Conservation (phyloP, 2,329 filamentous ascomycete species). For the Paraphoma sp. region DNA sequence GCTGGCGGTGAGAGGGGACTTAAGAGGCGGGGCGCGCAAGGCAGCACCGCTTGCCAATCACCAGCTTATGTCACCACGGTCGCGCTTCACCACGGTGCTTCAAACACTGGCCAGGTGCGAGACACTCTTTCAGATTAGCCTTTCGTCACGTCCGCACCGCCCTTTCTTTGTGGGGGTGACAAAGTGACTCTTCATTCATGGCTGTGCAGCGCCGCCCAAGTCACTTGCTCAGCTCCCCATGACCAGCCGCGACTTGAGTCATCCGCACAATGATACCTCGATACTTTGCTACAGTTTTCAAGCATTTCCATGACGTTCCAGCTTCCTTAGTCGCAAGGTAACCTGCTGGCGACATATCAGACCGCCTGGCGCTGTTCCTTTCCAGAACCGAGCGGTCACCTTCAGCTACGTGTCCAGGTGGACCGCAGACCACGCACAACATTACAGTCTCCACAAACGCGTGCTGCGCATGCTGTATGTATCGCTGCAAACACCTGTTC, state of each 20-base stretch:
- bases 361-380: not conserved
- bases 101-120: slow-evolving; percentile 15
- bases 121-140: slow-evolving; percentile 14
- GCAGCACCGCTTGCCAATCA: slow-evolving; percentile 26
- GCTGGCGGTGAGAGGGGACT: slow-evolving; percentile 43
- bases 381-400: not conserved
- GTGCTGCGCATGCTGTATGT: not conserved
- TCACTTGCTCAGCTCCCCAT: slow-evolving; percentile 40
- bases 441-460: not conserved
- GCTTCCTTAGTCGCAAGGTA: not conserved
- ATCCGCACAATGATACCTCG: slow-evolving; percentile 10
- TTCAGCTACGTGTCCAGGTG: not conserved
- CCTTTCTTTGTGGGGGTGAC: slow-evolving; percentile 19
- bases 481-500: not conserved
- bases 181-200: slow-evolving; percentile 35
- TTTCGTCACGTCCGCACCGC: slow-evolving; percentile 26
- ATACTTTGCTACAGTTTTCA: not conserved
- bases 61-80: slow-evolving; percentile 13
- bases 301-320: not conserved
- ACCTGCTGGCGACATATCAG: not conserved
- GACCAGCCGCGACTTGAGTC: slow-evolving; percentile 30
- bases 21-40: slow-evolving; percentile 27
- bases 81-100: slow-evolving; percentile 11
- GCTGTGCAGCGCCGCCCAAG: slow-evolving; percentile 38
- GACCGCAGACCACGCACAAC: not conserved